Base-by-base conservation (phyloP, 2,329 filamentous ascomycete genomes). In the Apiospora pterosperma region DNA sequence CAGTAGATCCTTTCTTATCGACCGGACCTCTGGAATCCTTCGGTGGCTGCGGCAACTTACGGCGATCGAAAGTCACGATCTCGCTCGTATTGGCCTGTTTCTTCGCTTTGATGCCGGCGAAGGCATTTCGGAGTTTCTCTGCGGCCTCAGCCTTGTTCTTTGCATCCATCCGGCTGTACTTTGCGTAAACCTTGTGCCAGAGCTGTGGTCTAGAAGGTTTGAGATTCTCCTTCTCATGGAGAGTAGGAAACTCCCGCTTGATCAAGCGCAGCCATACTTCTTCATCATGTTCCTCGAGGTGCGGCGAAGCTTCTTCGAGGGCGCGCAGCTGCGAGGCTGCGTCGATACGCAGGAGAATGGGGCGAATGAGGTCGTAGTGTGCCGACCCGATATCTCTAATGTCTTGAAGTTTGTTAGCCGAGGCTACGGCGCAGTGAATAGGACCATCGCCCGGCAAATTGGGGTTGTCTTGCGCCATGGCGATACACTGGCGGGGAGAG, bases 191-290 rank as follows among this genome's bases (percentile, higher is more conserved):
- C 63, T 90, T 88, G 74, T 90, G 88, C 93, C 93, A 97, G 66
- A 88, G 88, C 39, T 81, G 81, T 0, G 90, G 87, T 67, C 92
- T 84, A 63, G 84, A 83, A 0, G 92, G 91, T 28, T 87, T 81
- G 69, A 89, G 86, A 31, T 87, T 85, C 73, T 90, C 88, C 58
- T 80, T 79, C 48, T 88, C 82, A 68, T 79, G 78, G 76, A 88
- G 90, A 64, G 86, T 80, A 2, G 88, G 88, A 67, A 97, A 92
- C 71, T 97, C 89, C 59, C 88, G 87, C 62, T 87, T 85, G 76
- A 98, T 96, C 72, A 97, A 86, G 34, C 86, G 85, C 48, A 88
- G 78, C 95, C 95, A 97, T 67, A 95, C 81, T 70, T 93, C 90
- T 23, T 81, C 84, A 42, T 89, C 89, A 64, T 91, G 82, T 41